Evolutionary conservation across 805 yeast genomes (phyloP), one percentile per base, ranked within the genome.

Genomic region (Nakazawaea pomicola): DNA sequence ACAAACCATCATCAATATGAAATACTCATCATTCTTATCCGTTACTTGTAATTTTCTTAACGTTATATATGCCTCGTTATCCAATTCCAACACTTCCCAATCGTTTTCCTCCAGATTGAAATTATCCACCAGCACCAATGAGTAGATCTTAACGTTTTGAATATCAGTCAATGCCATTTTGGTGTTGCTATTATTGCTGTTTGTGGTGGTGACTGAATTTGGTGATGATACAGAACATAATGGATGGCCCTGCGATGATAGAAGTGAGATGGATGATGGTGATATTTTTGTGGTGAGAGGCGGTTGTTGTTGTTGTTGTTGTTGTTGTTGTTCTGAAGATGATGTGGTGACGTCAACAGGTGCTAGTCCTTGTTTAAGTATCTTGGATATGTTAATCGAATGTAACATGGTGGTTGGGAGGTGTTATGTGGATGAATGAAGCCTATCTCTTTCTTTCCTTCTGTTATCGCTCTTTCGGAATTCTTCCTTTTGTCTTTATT

Each of bases 191-290:
- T n/a, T n/a, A n/a, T 10, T 4, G 29, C 24, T 33, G 40, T 17
- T 14, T n/a, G n/a, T n/a, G n/a, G n/a, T n/a, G n/a, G n/a, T n/a
- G n/a, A n/a, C n/a, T n/a, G n/a, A n/a, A n/a, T n/a, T n/a, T n/a
- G n/a, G n/a, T n/a, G n/a, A n/a, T n/a, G n/a, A 46, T 14, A 36
- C 49, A 16, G 65, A 56, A 4, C 60, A 51, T 20, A 62, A 46
- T 0, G 63, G 61, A 35, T 57, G 59, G 8, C 54, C 58, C 4
- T 46, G 31, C 4, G 46, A 32, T 2, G 68, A 56, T 3, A 63
- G 44, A 4, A 63, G 47, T 6, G 65, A 57, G 2, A 57, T 49
- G 4, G 62, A 53, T 2, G 53, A 36, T 3, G 68, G 65, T 7
- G 43, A 41, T 3, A 50, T 33, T 1, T 12, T 38, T 9, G 37